Base-by-base conservation (phyloP, 2,329 filamentous ascomycete genomes). In the Aspergillus luchuensis region DNA sequence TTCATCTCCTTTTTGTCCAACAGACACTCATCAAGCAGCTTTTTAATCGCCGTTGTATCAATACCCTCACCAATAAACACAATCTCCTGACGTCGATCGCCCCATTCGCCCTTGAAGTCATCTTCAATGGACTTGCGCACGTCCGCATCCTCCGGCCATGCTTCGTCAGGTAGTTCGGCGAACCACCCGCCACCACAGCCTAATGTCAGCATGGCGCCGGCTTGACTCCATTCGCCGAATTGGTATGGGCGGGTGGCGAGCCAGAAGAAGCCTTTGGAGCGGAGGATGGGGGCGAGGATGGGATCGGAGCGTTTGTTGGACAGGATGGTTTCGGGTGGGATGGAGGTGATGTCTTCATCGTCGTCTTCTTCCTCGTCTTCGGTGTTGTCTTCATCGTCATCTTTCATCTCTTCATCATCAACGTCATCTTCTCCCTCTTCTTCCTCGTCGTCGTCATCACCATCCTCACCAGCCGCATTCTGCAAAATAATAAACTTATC, bases 41-140 rank as follows among this genome's bases (percentile, higher is more conserved):
- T 74, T 23, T 81, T 83, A 15, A 91, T 76, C 0, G 77, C 80
- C 5, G 72, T 69, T 1, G 79, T 69, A 53, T 90, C 80, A 13
- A 91, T 78, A 5, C 81, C 80, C 72, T 91, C 87, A 0, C 89
- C 89, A 59, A 92, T 91, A 62, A 91, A 89, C 2, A 91, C 89
- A 6, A 91, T 71, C 71, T 91, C 89, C 70, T 91, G 89, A 2
- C 89, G 80, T 1, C 89, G 80, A 66, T 91, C 89, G 0, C 87
- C 89, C 87, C 88, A 91, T 8, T 76, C 74, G 4, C 74, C 76
- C 30, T 78, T 71, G 56, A 85, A 84, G 59, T 85, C 82, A 33
- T 82, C 76, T 55, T 76, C 71, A 43, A 85, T 82, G 10, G 80
- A 80, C 45, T 76, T 71, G 23, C 76, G 68, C 2, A 84, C 82